A percentile compares a stretch with the other conserved stretches of the same genome.
These are phyloP conservation scores for Microdochium bolleyi DNA, from an alignment of 2,329 filamentous ascomycete genomes.

Conservation along the genomic window DNA sequence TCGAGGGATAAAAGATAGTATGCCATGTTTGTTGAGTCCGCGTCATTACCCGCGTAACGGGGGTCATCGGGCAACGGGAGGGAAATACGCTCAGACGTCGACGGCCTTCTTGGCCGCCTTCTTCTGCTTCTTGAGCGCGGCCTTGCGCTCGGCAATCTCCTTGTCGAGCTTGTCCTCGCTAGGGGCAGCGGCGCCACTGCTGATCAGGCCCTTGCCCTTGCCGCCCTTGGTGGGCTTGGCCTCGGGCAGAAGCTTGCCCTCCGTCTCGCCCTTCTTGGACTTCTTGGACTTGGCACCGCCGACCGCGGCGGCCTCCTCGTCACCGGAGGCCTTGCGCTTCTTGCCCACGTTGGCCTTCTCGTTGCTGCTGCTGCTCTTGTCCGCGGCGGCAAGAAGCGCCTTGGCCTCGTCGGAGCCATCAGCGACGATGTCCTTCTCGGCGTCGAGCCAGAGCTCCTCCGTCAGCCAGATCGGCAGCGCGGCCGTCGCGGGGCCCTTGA, in stretches of 20 bases:
- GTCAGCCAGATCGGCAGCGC: conserved; percentile 93
- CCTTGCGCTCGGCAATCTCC: conserved; percentile 53
- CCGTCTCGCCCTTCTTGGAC: conserved; percentile 12
- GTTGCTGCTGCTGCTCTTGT: conserved; percentile 3
- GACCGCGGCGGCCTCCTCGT: conserved; percentile 8
- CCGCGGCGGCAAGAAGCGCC: conserved; percentile 19
- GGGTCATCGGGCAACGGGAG: too few relatives aligned
- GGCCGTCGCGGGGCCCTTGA: conserved; percentile 85
- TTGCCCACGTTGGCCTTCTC: conserved; percentile 54
- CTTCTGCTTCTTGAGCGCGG: conserved; percentile 52
- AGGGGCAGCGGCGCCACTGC: conserved; percentile 25
- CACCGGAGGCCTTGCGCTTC: conserved; percentile 48
- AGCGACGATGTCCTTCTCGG: conserved; percentile 62
- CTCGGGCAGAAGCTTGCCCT: conserved; percentile 10
- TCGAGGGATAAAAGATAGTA: background rate
- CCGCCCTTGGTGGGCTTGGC: conserved; percentile 26
- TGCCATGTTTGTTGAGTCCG: conserved; percentile 8
- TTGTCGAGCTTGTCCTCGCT: conserved; percentile 46
- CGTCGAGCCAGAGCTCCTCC: conserved; percentile 82
- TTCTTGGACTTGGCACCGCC: conserved; percentile 15
- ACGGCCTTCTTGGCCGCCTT: conserved; percentile 43
- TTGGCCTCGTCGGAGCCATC: conserved; percentile 39
- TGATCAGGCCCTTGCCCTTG: conserved; percentile 9
- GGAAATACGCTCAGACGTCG: conserved; percentile 33
- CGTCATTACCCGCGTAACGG: conserved; percentile 1